Base-by-base conservation (phyloP, 768 basidiomycete species). In the Ramaria rubella region DNA sequence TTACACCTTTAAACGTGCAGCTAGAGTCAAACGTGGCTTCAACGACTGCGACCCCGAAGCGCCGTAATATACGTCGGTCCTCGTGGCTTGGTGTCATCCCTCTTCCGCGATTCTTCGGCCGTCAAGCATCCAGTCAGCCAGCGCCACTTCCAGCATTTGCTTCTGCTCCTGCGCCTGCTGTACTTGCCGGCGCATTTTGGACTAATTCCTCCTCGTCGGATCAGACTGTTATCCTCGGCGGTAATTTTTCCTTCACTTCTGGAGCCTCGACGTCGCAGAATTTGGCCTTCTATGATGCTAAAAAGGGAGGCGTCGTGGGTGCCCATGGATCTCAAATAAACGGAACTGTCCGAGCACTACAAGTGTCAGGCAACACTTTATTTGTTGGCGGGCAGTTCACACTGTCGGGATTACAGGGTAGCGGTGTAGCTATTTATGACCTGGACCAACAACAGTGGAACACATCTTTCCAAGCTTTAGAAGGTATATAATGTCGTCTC, bases 141-240 rank as follows among this genome's bases (percentile, higher is more conserved):
- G 61, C 76, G 1, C 69, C 79, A 1, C 77, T 90, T n/a, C 85
- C 89, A 15, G 54, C 79, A 15, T 43, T 72, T 1, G 74, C 81
- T 27, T 70, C 81, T 9, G 76, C 83, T 1, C 73, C 79, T 1
- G 88, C 91, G 1, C 91, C 93, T 0, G 84, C 90, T 17, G 82
- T 97, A 58, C 75, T 96, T 54, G 80, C 90, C 0, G 95, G 91
- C 30, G 80, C 81, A 2, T 97, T 93, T 74, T 97, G 91, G 90
- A 87, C 81, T 6, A 96, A 97, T 65, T 75, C 75, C 34, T 79
- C 85, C 1, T 82, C 82, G 2, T 73, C 72, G 9, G 67, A 64
- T 44, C 81, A 89, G 55, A 69, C 91, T 19, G 81, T 82, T 42
- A 81, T 97, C 59, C 74, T 97, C 48, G 95, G 94, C 30, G 95